Base-by-base conservation (phyloP, 345 rosid genomes). In the Gossypium ekmanianum region DNA sequence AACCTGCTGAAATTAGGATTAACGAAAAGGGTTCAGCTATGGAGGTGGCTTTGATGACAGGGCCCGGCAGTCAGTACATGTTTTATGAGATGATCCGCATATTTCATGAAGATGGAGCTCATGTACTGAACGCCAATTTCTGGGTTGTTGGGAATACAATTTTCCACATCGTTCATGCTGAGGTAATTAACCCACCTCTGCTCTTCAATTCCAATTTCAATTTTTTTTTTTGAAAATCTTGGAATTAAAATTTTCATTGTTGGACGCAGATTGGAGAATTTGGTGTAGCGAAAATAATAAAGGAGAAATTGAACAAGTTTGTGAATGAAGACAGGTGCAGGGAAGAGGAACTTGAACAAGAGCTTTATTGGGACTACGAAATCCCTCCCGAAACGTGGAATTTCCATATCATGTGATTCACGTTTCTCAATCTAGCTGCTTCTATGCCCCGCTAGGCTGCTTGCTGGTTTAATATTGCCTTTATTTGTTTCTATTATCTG, bases 61-160 rank as follows among this genome's bases (percentile, higher is more conserved):
- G 80, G 41, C 13, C 48, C 2, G 80, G n/a, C 6, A 80, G 81
- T 41, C 77, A 75, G 44, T 80, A 72, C 79, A 47, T 86, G 55
- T 84, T 87, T 56, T 74, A 70, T 43, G 87, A 87, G 18, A 66
- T 76, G 2, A 76, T 89, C 29, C 79, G 82, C n/a, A 78, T 85
- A 63, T 77, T 89, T 18, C 77, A 83, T 0, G 84, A 84, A 77
- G 84, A 85, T 63, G 82, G 83, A 55, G 85, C 79, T 3, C 68
- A 85, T 11, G 79, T 87, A 16, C 76, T 73, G 0, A 81, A 58
- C 62, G 87, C 85, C 22, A 89, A 52, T 71, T 80, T 45, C 67
- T 83, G 86, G 8, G 67, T 39, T 4, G 68, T 71, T 4, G 88
- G 79, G 2, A 58, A 75, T 39, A 47, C 71, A 0, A 43, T 80